Conservation (phyloP, 176 grass and related monocot species). For the Carex kokanica region DNA sequence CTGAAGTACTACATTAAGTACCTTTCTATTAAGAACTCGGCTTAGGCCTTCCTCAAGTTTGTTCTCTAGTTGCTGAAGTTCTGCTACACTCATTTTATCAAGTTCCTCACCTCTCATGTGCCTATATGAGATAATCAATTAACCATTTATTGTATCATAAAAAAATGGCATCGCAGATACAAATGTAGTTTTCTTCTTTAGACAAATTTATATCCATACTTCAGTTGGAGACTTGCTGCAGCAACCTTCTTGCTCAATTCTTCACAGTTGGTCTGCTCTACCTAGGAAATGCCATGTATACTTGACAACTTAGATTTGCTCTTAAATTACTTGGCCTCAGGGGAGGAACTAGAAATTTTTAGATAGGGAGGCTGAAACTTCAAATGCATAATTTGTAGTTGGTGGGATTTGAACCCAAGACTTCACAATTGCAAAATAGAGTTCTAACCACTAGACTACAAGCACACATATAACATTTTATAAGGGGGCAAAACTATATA, state of each 20-base stretch:
- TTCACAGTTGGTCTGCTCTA: slow-evolving; percentile 57
- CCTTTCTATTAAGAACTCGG: slow-evolving; percentile 77
- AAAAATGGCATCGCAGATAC: slow-evolving; percentile 22
- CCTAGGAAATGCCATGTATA: slow-evolving; percentile 42
- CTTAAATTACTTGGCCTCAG: background rate
- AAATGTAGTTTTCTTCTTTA: slow-evolving; percentile 3
- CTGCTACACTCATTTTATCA: slow-evolving; percentile 55
- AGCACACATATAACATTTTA: too few relatives aligned
- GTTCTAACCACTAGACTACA: too few relatives aligned
- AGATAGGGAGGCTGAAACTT: too few relatives aligned
- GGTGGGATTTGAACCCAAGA: too few relatives aligned
- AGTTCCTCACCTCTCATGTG: slow-evolving; percentile 92
- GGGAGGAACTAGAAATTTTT: too few relatives aligned
- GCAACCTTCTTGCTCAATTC: slow-evolving; percentile 67
- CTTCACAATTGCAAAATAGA: too few relatives aligned
- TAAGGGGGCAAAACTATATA: too few relatives aligned
- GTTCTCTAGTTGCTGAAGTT: slow-evolving; percentile 79
- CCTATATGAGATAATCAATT: slow-evolving; percentile 33
- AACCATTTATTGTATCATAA: background rate
- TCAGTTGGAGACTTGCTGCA: slow-evolving; percentile 72
- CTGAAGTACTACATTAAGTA: slow-evolving; percentile 22
- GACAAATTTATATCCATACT: slow-evolving; percentile 37
- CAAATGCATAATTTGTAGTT: too few relatives aligned
- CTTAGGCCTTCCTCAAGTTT: slow-evolving; percentile 71
- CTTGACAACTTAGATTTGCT: slow-evolving; percentile 3